phyloP scores from a whole-genome alignment of 805 yeast genomes.

The Maudiozyma saulgeensis region DNA sequence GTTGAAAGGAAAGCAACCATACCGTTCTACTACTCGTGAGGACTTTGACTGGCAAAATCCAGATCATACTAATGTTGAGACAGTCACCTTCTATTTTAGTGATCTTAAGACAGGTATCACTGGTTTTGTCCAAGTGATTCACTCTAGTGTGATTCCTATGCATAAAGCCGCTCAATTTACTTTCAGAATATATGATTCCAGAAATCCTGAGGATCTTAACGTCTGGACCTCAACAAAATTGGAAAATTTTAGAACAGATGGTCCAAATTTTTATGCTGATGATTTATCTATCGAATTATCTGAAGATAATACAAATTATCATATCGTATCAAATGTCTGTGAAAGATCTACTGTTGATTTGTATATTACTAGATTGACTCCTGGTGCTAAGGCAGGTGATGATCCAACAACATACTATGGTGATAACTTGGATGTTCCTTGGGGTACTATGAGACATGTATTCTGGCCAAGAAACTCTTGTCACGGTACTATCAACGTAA shows the following conservation, averaged over 20 bases:
- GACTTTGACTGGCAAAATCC: constrained; percentile 77
- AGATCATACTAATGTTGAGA: constrained; percentile 81
- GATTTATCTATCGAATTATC: constrained; percentile 53
- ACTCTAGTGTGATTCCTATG: constrained; percentile 81
- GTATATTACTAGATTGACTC: constrained; percentile 47
- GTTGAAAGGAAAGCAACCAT: constrained; percentile 49
- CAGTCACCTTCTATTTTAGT: constrained; percentile 83
- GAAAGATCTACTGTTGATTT: constrained; percentile 65
- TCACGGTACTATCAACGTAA: constrained; percentile 51
- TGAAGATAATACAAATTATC: constrained; percentile 43
- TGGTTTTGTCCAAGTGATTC: constrained; percentile 92
- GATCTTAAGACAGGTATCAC: constrained; percentile 50
- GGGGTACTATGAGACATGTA: constrained; percentile 95
- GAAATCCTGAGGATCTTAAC: constrained; percentile 19
- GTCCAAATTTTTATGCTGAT: constrained; percentile 73
- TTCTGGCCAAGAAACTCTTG: constrained; percentile 91
- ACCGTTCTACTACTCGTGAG: constrained; percentile 44
- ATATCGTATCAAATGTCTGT: constrained; percentile 55
- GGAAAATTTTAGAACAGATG: constrained; percentile 65
- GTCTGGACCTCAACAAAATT: constrained; percentile 89
- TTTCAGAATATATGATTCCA: constrained; percentile 53
- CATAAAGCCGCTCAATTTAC: constrained; percentile 92
- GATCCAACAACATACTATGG: constrained; percentile 86
- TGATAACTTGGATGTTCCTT: constrained; percentile 70
- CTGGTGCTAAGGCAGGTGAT: constrained; percentile 82